Conservation (phyloP, 371 early-diverging fungal species). For the Syncephalastrum contaminatum region DNA sequence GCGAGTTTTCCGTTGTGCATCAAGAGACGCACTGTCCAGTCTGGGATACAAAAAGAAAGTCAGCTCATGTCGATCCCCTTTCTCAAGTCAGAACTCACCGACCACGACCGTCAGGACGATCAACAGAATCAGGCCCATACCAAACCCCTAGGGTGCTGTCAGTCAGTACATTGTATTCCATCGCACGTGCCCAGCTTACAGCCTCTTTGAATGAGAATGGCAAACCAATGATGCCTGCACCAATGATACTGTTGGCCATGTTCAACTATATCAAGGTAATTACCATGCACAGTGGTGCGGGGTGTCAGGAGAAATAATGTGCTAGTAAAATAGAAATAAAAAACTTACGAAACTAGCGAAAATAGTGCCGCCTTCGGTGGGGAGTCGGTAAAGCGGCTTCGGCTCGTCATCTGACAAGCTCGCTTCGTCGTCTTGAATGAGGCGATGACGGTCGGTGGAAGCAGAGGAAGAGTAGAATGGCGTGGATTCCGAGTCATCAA, state of each 20-base stretch:
- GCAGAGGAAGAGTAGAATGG: background rate
- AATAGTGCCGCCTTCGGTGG: slow-evolving; percentile 47
- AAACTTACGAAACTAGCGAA: slow-evolving; percentile 49
- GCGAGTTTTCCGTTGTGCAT: slow-evolving; percentile 70
- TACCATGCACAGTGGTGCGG: no score
- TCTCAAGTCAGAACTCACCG: slow-evolving; percentile 27
- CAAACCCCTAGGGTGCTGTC: slow-evolving; percentile 42
- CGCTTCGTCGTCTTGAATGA: slow-evolving; percentile 19
- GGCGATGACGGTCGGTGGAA: slow-evolving; percentile 1
- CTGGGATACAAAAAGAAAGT: slow-evolving; percentile 22
- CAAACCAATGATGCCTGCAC: slow-evolving; percentile 71
- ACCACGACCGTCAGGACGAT: slow-evolving; percentile 64
- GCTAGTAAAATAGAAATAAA: slow-evolving; percentile 22
- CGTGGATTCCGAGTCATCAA: slow-evolving; percentile 32
- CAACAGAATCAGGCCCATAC: slow-evolving; percentile 63
- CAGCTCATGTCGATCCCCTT: background rate
- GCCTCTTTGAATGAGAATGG: slow-evolving; percentile 65
- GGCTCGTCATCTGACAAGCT: slow-evolving; percentile 13
- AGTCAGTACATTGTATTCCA: background rate
- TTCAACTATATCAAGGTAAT: slow-evolving; percentile 52
- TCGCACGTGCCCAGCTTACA: slow-evolving; percentile 19
- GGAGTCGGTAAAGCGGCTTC: slow-evolving; percentile 30
- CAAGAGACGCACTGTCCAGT: slow-evolving; percentile 77
- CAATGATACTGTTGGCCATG: slow-evolving; percentile 79
- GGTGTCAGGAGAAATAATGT: background rate